Evolutionary conservation across 148 eudicot genomes (phyloP).

Genomic region (Vaccinium myrtillus): DNA sequence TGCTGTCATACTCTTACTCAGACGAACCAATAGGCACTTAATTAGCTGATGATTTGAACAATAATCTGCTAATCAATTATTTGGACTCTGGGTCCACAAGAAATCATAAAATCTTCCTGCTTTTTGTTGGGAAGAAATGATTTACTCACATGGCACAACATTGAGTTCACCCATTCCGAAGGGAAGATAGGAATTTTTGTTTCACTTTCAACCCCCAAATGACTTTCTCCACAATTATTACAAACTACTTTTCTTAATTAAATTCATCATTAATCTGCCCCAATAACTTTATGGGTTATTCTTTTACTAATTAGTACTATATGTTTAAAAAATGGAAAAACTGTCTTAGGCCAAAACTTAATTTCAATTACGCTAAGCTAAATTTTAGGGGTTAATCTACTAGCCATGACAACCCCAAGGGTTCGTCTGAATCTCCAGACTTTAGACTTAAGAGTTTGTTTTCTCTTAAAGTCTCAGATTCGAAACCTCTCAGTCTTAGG

Average conservation of each 20-base stretch:
- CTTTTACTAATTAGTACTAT: no score
- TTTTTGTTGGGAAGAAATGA: constrained; percentile 4
- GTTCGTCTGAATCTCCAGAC: no score
- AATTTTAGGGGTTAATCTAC: background rate
- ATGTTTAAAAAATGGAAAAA: no score
- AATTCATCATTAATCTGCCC: background rate
- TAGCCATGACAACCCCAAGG: background rate
- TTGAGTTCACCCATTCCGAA: constrained; percentile 13
- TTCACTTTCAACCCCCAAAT: background rate
- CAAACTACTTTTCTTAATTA: background rate
- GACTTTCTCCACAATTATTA: background rate
- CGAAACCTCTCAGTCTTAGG: no score
- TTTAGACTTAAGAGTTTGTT: no score
- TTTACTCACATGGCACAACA: constrained; percentile 20
- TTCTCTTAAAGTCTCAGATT: no score
- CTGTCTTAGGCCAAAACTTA: no score
- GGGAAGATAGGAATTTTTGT: background rate
- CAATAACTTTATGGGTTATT: background rate
- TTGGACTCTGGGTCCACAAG: background rate
- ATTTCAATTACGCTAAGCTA: background rate
- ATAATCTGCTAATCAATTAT: background rate
- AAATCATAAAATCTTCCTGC: background rate
- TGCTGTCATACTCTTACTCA: background rate
- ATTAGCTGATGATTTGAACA: background rate
- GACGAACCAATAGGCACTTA: background rate